Evolutionary conservation across 306 rosid genomes (phyloP).

Genomic region (barrel medic (Medicago truncatula)): DNA sequence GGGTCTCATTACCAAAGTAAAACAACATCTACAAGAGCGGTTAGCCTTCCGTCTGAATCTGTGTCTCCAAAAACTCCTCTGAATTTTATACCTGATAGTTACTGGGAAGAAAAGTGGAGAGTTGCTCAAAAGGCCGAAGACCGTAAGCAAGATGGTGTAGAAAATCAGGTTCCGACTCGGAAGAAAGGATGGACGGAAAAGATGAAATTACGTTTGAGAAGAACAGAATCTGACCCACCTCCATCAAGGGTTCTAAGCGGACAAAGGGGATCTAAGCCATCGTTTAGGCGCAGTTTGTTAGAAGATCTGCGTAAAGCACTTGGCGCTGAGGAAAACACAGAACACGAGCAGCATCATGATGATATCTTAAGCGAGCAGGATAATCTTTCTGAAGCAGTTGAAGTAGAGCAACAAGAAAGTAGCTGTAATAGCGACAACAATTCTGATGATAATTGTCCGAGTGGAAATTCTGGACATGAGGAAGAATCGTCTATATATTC

Average conservation of each 20-base stretch:
- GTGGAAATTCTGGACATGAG: constrained; percentile 70
- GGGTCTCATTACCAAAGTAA: constrained; percentile 54
- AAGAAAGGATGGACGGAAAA: constrained; percentile 93
- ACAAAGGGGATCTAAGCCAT: constrained; percentile 55
- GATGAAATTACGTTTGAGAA: constrained; percentile 61
- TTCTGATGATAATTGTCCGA: constrained; percentile 56
- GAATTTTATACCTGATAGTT: constrained; percentile 72
- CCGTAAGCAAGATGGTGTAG: constrained; percentile 49
- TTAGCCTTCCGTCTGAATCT: constrained; percentile 62
- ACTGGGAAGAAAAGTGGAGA: constrained; percentile 99
- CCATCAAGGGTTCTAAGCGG: constrained; percentile 57
- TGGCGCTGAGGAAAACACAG: constrained; percentile 62
- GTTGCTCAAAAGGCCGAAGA: constrained; percentile 79
- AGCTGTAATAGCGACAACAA: constrained; percentile 51
- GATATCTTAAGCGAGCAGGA: constrained; percentile 53
- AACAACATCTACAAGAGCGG: constrained; percentile 51
- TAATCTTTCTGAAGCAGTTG: constrained; percentile 49
- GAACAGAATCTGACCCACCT: constrained; percentile 82
- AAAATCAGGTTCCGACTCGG: constrained; percentile 55
- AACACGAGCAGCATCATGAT: constrained; percentile 45
- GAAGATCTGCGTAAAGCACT: constrained; percentile 77
- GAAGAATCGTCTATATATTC: constrained; percentile 65
- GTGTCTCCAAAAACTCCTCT: constrained; percentile 73
- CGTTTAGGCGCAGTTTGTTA: constrained; percentile 81
- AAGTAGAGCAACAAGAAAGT: constrained; percentile 59